A percentile compares a stretch with the other conserved stretches of the same genome.
Evolutionary conservation across 2,329 filamentous ascomycete genomes (phyloP).

Genomic region (Colletotrichum shisoi): DNA sequence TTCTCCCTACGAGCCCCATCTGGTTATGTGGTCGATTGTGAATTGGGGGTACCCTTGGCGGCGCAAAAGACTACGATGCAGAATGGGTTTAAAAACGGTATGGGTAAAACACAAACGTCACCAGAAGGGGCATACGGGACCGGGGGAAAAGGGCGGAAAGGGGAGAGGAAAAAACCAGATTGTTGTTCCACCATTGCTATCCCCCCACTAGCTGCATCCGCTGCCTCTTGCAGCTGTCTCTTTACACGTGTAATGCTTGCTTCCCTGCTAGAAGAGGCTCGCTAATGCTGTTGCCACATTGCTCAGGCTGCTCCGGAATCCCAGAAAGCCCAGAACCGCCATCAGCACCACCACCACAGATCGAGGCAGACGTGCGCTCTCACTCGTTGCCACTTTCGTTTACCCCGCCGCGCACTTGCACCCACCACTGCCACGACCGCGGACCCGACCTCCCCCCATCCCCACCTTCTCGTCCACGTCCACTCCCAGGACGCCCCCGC

Average conservation of each 20-base stretch:
- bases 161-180: constrained; percentile 2
- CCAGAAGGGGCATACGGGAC: neutral
- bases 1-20: constrained; percentile 19
- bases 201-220: constrained; percentile 9
- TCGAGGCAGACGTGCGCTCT: constrained; percentile 23
- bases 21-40: constrained; percentile 16
- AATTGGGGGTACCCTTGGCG: constrained; percentile 22
- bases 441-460: constrained; percentile 9
- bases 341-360: constrained; percentile 9
- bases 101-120: constrained; percentile 7
- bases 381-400: constrained; percentile 26
- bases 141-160: constrained; percentile 2
- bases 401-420: constrained; percentile 32
- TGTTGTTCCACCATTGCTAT: constrained; percentile 4
- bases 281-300: constrained; percentile 34
- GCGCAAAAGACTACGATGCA: neutral
- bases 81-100: constrained; percentile 6
- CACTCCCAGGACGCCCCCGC: constrained; percentile 27
- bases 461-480: constrained; percentile 5
- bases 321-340: constrained; percentile 30
- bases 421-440: constrained; percentile 19
- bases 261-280: constrained; percentile 28
- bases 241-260: constrained; percentile 18
- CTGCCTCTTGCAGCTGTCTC: neutral
- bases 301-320: constrained; percentile 31